These are phyloP conservation scores for Amoebophrya sp. DNA, from an alignment of 169 alveolate genomes.

Conservation along the genomic window DNA sequence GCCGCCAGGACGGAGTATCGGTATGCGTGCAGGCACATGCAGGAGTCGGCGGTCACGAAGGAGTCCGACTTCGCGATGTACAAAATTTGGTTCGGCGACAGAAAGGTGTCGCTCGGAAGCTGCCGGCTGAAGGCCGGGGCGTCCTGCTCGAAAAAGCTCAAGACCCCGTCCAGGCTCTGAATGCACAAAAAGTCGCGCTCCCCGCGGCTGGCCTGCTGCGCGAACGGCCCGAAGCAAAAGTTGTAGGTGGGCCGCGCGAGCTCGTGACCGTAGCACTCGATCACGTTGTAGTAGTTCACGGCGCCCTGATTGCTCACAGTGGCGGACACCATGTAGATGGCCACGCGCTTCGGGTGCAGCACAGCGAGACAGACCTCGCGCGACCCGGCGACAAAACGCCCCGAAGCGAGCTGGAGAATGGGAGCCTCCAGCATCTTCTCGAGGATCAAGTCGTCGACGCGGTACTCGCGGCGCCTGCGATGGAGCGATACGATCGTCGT, in stretches of 20 bases:
- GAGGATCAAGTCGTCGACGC: not conserved
- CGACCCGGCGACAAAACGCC: not conserved
- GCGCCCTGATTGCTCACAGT: not conserved
- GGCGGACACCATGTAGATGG: not conserved
- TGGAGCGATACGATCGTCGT: no score
- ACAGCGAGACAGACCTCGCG: not conserved
- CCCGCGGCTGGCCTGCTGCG: not conserved
- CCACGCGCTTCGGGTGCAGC: not conserved
- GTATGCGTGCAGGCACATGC: not conserved
- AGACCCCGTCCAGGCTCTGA: not conserved
- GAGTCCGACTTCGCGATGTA: not conserved
- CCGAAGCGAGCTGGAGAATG: not conserved
- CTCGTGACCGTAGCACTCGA: constrained; percentile 3
- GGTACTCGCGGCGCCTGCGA: not conserved
- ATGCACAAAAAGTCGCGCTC: not conserved
- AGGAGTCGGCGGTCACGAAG: not conserved
- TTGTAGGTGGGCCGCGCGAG: not conserved
- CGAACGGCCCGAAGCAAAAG: not conserved
- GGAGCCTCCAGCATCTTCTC: not conserved
- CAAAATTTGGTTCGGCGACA: not conserved
- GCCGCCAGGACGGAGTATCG: not conserved
- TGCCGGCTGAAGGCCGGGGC: not conserved
- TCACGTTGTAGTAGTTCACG: not conserved
- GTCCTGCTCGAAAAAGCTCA: not conserved
- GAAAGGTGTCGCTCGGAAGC: not conserved